Base-by-base conservation (phyloP, 805 yeast genomes). In the Starmera dryadoides region DNA sequence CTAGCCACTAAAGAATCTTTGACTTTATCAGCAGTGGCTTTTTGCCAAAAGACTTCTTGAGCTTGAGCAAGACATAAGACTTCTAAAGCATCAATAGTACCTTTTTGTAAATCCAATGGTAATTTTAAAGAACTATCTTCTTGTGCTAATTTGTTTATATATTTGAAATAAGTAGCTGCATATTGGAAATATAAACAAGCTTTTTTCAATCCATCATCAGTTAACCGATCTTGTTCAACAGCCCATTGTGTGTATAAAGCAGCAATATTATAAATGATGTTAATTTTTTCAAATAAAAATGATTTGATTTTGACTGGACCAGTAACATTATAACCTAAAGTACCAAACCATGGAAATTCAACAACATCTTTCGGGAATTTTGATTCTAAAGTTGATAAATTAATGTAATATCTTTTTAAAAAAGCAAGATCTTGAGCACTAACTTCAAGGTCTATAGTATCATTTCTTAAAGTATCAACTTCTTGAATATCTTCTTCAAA, bases 1-100 rank as follows among this genome's bases (percentile, higher is more conserved):
- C 77, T 75, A 1, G 93, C 71, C 3, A 88, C 60, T 4, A 78
- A 63, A 0, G 81, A 63, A 51, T 83, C 78, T 48, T 79, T 82
- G 49, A 75, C 52, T 11, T 66, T 62, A 15, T 60, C 56, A 30
- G 61, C 56, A 0, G 67, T 58, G 0, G 95, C 87, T 49, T 80
- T 79, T 35, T 73, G 77, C 96, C 96, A 88, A 37, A 82, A 77
- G 11, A 77, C 70, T 53, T 89, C 96, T 58, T 88, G 96, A 0
- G 95, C 93, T 51, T 86, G 95, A 0, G 95, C 93, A 30, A 84
- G 53, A 75, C 75, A 74, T 28, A 87, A 52, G 11, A 55, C 47
- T 29, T 68, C 59, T 38, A 88, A 60, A 15, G 79, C 64, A 11
- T 63, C 59, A 9, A 83, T 50, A 0, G 86, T 75, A 11, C 68